Base-by-base conservation (phyloP, 2,329 filamentous ascomycete species). In the Thielaviopsis populi region DNA sequence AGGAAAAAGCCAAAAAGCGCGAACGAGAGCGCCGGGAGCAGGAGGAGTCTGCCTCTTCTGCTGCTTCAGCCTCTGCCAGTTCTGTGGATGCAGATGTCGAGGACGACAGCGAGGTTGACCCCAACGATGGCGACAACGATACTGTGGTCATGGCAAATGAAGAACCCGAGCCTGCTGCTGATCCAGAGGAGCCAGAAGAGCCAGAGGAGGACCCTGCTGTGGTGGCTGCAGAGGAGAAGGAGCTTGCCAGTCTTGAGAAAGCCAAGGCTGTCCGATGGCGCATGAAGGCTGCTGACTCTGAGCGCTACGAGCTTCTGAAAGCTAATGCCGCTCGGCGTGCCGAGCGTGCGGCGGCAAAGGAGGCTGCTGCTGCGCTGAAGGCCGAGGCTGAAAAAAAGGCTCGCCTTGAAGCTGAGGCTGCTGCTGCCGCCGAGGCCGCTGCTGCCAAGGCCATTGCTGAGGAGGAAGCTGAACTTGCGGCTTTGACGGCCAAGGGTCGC, bases 141-240 rank as follows among this genome's bases (percentile, higher is more conserved):
- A 66, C 64, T 22, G 63, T 65, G 3, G 48, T 66, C 27, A 66
- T 66, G 58, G 61, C 61, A 46, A 66, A 66, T 22, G 61, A 66
- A 15, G 56, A 66, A 22, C 46, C 61, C 11, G 50, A 61, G 13
- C 43, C 64, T 15, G 33, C 46, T 19, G 8, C 40, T 27, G 48
- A 22, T 8, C 43, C 56, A 24, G 58, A 46, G 13, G 64, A 63
- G 40, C 60, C 58, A 11, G 64, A 66, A 48, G 64, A 66, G 30
- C 61, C 61, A 7, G 64, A 66, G 11, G 64, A 66, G 30, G 64
- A 66, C 22, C 64, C 64, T 2, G 61, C 61, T 3, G 37, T 63
- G 46, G 59, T 63, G 37, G 56, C 41, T 10, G 56, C 61, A 3
- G 64, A 66, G 50, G 48, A 54, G 6, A 62, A 59, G 11, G 64